Evolutionary conservation across 129 eudicot species (phyloP), one percentile per base, ranked within the genome.

Genomic region (Tanacetum coccineum): DNA sequence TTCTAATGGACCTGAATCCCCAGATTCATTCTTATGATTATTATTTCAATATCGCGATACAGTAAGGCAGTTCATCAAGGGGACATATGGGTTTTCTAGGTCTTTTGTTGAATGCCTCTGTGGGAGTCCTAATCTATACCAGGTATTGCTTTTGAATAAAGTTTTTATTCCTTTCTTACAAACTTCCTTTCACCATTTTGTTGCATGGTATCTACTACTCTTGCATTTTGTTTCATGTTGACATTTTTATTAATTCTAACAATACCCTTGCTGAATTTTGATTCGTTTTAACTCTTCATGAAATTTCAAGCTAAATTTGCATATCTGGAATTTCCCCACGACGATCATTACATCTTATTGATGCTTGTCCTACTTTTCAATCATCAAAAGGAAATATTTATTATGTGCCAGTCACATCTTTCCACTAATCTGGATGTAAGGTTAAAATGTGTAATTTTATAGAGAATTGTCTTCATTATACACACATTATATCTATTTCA

Each of bases 71-170:
- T 94, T 94, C 77, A 87, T 94, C 77, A 94, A 94, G 81, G 99
- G 99, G 22, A 93, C 99, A 39, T 92, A 93, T 81, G 96, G 96
- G 10, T 89, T 93, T 80, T 68, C 99, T 68, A 96, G 99, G 53
- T 95, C 95, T 66, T 86, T 93, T 81, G 99, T 96, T 70, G 99
- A 89, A 81, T 93, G 95, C 75, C 86, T 93, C 32, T 93, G 96
- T 81, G 99, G 95, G 70, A 93, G 96, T 81, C 96, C 99, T 36
- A 86, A 86, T 66, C 68, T 89, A 68, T 93, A 93, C 80, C 95
- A 84, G 99, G 99, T 89, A 83, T 36, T 67, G 54, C 32, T 39
- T 67, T 46, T 10, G 48, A 17, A 50, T 62, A 15, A 10, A 11
- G n/a, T 13, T 11, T 10, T 13, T 44, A 18, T 45, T 4, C 52